phyloP scores from a whole-genome alignment of 768 basidiomycete species.

The Naganishia vishniacii region DNA sequence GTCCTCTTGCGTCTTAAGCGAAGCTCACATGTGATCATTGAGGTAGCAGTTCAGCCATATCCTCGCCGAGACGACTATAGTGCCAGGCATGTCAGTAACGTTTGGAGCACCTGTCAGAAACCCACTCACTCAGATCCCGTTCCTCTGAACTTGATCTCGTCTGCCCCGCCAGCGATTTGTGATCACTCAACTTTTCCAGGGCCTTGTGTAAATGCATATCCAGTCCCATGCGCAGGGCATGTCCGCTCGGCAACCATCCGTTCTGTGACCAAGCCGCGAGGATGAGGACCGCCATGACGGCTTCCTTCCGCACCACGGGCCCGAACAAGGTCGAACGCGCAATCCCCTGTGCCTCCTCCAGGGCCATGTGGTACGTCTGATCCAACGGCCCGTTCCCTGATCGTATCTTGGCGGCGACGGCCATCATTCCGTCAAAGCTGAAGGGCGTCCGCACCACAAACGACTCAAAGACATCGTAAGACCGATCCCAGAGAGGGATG shows the following conservation, averaged over 20 bases:
- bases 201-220: conserved; percentile 90
- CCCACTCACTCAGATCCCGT: conserved; percentile 71
- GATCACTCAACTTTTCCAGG: conserved; percentile 78
- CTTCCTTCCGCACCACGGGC: conserved; percentile 88
- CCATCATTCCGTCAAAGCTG: conserved; percentile 89
- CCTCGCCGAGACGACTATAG: conserved; percentile 75
- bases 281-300: conserved; percentile 82
- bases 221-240: conserved; percentile 92
- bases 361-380: conserved; percentile 78
- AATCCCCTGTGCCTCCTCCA: conserved; percentile 93
- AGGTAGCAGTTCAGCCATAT: conserved; percentile 93
- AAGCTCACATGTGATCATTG: conserved; percentile 80
- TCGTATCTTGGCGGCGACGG: conserved; percentile 84
- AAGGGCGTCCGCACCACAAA: conserved; percentile 88
- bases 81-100: neutral
- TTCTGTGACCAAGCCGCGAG: conserved; percentile 90
- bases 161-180: conserved; percentile 24
- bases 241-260: conserved; percentile 90
- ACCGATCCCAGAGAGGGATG: conserved; percentile 88
- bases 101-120: neutral
- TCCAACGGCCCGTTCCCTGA: conserved; percentile 73
- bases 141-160: conserved; percentile 69
- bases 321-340: conserved; percentile 89
- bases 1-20: neutral
- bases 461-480: conserved; percentile 87